Evolutionary conservation across 441 rosid genomes (phyloP).

Genomic region (Aleurites moluccanus): DNA sequence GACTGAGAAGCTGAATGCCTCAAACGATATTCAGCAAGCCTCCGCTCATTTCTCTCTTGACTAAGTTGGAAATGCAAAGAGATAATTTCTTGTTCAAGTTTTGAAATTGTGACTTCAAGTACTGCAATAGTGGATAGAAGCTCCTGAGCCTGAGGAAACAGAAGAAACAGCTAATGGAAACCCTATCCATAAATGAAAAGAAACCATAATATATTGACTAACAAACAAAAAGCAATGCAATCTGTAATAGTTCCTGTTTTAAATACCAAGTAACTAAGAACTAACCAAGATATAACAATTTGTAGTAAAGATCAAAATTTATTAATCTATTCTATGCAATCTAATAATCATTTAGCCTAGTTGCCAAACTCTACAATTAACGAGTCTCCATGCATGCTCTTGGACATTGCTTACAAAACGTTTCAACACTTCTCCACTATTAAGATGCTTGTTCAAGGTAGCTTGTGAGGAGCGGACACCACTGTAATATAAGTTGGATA

Average conservation of each 20-base stretch:
- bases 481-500: not conserved
- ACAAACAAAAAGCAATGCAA: not conserved
- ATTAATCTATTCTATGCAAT: not conserved
- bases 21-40: slow-evolving; percentile 70
- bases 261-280: not conserved
- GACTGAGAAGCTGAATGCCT: slow-evolving; percentile 52
- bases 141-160: slow-evolving; percentile 57
- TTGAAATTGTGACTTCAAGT: slow-evolving; percentile 63
- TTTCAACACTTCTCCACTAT: not conserved
- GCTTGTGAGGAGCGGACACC: not conserved
- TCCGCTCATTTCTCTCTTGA: slow-evolving; percentile 83
- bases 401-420: not conserved
- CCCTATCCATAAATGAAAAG: not conserved
- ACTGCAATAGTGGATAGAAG: slow-evolving; percentile 64
- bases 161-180: slow-evolving; percentile 7
- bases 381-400: not conserved
- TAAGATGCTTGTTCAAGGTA: not conserved
- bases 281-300: not conserved
- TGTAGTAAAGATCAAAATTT: not conserved
- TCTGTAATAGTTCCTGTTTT: not conserved
- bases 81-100: slow-evolving; percentile 74
- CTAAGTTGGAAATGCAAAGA: slow-evolving; percentile 68
- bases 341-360: not conserved
- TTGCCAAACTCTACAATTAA: not conserved
- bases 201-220: slow-evolving; percentile 10